A percentile compares a stretch with the other conserved stretches of the same genome.
phyloP scores from a whole-genome alignment of 495 filamentous ascomycete species.

The Daldinia grandis region DNA sequence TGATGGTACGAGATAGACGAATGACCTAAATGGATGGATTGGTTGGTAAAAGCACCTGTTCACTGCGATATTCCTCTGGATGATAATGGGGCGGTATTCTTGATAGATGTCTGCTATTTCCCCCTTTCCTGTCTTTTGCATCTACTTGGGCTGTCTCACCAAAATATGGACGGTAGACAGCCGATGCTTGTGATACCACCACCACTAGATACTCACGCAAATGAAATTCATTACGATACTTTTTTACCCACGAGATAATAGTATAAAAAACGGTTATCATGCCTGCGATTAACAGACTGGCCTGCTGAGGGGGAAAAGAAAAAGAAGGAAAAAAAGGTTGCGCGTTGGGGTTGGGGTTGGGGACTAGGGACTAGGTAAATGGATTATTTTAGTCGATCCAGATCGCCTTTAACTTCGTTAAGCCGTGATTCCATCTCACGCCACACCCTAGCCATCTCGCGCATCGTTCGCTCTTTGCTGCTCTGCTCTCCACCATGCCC shows the following conservation, averaged over 20 bases:
- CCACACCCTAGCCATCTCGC: slow-evolving; percentile 70
- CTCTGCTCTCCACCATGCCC: slow-evolving; percentile 21
- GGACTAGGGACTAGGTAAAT: slow-evolving; percentile 17
- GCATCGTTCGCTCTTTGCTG: slow-evolving; percentile 58
- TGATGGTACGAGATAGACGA: slow-evolving; percentile 31
- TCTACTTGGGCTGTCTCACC: slow-evolving; percentile 12
- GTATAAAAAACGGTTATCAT: background rate
- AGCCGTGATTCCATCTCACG: slow-evolving; percentile 62
- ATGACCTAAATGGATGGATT: slow-evolving; percentile 26
- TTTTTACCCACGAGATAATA: background rate
- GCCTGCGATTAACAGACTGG: background rate
- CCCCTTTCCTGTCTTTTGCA: slow-evolving; percentile 9
- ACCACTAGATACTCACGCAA: slow-evolving; percentile 1
- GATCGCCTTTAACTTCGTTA: slow-evolving; percentile 64
- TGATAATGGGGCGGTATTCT: background rate
- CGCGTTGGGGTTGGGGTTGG: background rate
- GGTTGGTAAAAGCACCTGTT: slow-evolving; percentile 16
- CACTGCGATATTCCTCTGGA: slow-evolving; percentile 16
- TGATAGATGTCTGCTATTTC: slow-evolving; percentile 16
- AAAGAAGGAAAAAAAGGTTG: background rate
- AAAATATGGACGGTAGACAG: slow-evolving; percentile 2
- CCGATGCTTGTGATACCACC: slow-evolving; percentile 28
- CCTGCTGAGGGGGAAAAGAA: background rate
- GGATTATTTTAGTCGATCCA: slow-evolving; percentile 58
- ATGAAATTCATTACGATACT: slow-evolving; percentile 9